phyloP scores from a whole-genome alignment of 2,329 filamentous ascomycete species.

The Trichothecium roseum region DNA sequence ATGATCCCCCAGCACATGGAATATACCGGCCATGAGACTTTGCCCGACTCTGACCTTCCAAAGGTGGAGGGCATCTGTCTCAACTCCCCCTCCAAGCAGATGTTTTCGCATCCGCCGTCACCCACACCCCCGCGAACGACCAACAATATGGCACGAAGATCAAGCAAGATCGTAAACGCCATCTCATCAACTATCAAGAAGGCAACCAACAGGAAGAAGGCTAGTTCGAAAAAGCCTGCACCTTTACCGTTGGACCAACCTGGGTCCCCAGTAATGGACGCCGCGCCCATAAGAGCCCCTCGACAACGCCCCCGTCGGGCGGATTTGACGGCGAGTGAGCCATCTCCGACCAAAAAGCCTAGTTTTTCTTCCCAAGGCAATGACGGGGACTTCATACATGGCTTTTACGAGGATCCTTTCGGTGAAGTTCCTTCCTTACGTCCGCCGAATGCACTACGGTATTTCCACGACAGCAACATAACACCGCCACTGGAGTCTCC shows the following conservation, averaged over 20 bases:
- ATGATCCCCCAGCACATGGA: slow-evolving; percentile 9
- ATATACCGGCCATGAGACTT: slow-evolving; percentile 22
- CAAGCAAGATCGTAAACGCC: slow-evolving; percentile 25
- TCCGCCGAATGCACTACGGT: slow-evolving; percentile 14
- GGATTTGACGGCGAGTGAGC: slow-evolving; percentile 12
- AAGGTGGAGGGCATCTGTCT: slow-evolving; percentile 37
- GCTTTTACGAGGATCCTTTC: slow-evolving; percentile 28
- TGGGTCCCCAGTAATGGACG: slow-evolving; percentile 21
- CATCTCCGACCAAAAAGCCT: slow-evolving; percentile 9
- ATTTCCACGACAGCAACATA: slow-evolving; percentile 19
- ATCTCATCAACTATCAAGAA: slow-evolving; percentile 30
- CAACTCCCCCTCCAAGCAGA: slow-evolving; percentile 21
- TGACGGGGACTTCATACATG: slow-evolving; percentile 21
- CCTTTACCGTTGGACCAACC: slow-evolving; percentile 9
- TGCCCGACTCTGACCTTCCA: slow-evolving; percentile 38
- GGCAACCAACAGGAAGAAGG: slow-evolving; percentile 22
- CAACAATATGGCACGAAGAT: not conserved
- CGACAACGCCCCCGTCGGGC: slow-evolving; percentile 18
- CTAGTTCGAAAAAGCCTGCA: slow-evolving; percentile 11
- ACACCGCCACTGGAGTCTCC: slow-evolving; percentile 29
- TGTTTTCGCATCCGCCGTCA: slow-evolving; percentile 18
- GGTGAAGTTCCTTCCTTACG: slow-evolving; percentile 17
- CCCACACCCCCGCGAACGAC: slow-evolving; percentile 20
- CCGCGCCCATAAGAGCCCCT: slow-evolving; percentile 19
- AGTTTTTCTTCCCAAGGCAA: slow-evolving; percentile 6